Percentiles rank a stretch among this genome's conserved stretches.
These are phyloP conservation scores for Wickerhamiella alocasiicola DNA, from an alignment of 805 yeast genomes.

Conservation along the genomic window DNA sequence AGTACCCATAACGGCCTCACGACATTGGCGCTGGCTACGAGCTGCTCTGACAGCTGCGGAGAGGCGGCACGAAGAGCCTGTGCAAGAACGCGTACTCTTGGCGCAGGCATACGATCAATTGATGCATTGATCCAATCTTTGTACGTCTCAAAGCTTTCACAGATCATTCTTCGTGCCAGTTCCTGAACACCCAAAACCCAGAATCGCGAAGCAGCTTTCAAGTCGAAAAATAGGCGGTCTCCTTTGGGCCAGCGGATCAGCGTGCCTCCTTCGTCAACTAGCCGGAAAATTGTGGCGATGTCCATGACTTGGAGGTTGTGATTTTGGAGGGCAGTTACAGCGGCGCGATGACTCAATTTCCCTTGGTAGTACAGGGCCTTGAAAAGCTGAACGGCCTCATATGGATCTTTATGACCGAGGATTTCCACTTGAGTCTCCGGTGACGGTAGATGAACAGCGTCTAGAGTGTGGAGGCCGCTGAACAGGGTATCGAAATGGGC, in stretches of 20 bases:
- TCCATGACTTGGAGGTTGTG: slow-evolving; percentile 14
- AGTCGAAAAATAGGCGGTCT: slow-evolving; percentile 20
- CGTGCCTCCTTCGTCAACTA: slow-evolving; percentile 21
- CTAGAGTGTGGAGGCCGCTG: slow-evolving; percentile 5
- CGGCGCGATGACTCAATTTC: slow-evolving; percentile 18
- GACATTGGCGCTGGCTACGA: not conserved
- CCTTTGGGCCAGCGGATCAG: slow-evolving; percentile 20
- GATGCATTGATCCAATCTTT: slow-evolving; percentile 15
- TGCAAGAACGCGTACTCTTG: slow-evolving; percentile 10
- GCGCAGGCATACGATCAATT: slow-evolving; percentile 1
- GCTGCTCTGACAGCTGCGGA: not conserved
- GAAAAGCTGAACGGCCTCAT: slow-evolving; percentile 14
- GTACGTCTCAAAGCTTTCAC: slow-evolving; percentile 15
- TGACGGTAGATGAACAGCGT: not conserved
- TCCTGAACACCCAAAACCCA: slow-evolving; percentile 19
- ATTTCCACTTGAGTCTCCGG: not conserved
- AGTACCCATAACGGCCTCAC: slow-evolving; percentile 7
- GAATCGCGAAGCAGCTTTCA: slow-evolving; percentile 23
- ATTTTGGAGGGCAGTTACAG: slow-evolving; percentile 20
- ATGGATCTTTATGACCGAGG: not conserved
- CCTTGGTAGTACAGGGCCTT: slow-evolving; percentile 23
- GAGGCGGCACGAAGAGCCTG: slow-evolving; percentile 15
- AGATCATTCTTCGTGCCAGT: slow-evolving; percentile 17
- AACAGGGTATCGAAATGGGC: slow-evolving; percentile 7
- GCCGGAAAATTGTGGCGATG: slow-evolving; percentile 19